Conservation (phyloP, 768 basidiomycete genomes). For the Lentinula edodes region DNA sequence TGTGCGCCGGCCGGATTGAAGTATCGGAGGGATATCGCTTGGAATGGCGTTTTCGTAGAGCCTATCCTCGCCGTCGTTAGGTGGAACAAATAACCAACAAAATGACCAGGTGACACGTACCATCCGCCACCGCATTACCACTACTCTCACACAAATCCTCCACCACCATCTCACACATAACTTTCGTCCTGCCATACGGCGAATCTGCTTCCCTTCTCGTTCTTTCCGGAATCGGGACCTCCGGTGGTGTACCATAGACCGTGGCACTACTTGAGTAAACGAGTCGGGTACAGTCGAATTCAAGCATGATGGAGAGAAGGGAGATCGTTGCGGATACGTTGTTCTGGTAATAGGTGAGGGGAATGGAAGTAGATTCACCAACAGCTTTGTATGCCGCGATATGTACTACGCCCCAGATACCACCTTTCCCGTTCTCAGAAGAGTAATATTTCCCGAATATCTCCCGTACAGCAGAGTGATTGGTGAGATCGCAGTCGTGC, state of each 20-base stretch:
- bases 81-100: no score
- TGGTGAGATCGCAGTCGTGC: conserved; percentile 69
- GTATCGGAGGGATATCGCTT: conserved; percentile 85
- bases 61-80: not conserved
- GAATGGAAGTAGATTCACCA: conserved; percentile 92
- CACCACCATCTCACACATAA: conserved; percentile 87
- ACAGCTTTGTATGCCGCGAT: conserved; percentile 98
- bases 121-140: not conserved
- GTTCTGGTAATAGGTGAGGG: conserved; percentile 88
- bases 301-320: conserved; percentile 82
- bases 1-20: conserved; percentile 99
- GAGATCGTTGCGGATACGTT: conserved; percentile 88
- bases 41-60: conserved; percentile 72
- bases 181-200: conserved; percentile 94
- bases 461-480: conserved; percentile 59
- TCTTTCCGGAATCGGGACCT: conserved; percentile 90
- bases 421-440: conserved; percentile 77
- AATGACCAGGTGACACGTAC: no score
- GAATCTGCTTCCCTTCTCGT: conserved; percentile 85
- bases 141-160: conserved; percentile 63
- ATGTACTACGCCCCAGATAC: conserved; percentile 96
- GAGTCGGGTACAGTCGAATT: conserved; percentile 76
- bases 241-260: conserved; percentile 91
- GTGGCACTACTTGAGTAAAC: conserved; percentile 99
- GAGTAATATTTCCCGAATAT: conserved; percentile 44